Conservation (phyloP, 169 alveolate species). For the Perkinsus olseni region DNA sequence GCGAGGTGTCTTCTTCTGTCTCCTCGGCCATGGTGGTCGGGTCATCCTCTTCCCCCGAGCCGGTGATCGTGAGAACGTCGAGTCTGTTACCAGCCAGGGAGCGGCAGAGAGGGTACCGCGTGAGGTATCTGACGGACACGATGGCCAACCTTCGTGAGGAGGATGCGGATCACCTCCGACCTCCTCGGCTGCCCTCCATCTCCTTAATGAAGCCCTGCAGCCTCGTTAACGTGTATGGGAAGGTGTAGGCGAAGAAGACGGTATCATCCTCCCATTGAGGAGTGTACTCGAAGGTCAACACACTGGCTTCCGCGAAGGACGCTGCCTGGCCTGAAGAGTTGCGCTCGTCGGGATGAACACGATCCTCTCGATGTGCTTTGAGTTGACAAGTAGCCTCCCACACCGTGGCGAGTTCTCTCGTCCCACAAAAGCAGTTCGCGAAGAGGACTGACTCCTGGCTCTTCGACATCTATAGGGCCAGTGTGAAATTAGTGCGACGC, state of each 20-base stretch:
- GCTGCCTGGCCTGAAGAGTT: slow-evolving; percentile 12
- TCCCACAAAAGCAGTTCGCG: too few species aligned
- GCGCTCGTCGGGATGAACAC: too few species aligned
- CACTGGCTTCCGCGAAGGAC: slow-evolving; percentile 23
- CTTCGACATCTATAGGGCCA: too few species aligned
- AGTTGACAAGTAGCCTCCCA: too few species aligned
- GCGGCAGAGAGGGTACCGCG: slow-evolving; percentile 46
- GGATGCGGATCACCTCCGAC: not conserved
- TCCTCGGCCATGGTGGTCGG: not conserved
- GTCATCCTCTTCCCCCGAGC: not conserved
- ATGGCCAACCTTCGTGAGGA: not conserved
- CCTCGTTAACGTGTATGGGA: slow-evolving; percentile 66
- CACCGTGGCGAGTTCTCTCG: too few species aligned
- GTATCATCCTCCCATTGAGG: slow-evolving; percentile 49
- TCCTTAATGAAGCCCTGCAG: slow-evolving; percentile 29
- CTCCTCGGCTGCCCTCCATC: slow-evolving; percentile 30
- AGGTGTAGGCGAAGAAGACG: slow-evolving; percentile 64
- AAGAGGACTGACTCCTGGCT: too few species aligned
- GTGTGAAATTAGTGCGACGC: too few species aligned
- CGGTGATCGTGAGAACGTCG: slow-evolving; percentile 56
- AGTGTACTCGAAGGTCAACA: slow-evolving; percentile 60
- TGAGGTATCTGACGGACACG: not conserved
- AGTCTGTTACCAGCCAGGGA: slow-evolving; percentile 70
- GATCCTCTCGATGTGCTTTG: too few species aligned
- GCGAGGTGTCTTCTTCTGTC: slow-evolving; percentile 19